These are phyloP conservation scores for Cryptococcus wingfieldii DNA, from an alignment of 1,284 basidiomycete species.

Conservation along the genomic window DNA sequence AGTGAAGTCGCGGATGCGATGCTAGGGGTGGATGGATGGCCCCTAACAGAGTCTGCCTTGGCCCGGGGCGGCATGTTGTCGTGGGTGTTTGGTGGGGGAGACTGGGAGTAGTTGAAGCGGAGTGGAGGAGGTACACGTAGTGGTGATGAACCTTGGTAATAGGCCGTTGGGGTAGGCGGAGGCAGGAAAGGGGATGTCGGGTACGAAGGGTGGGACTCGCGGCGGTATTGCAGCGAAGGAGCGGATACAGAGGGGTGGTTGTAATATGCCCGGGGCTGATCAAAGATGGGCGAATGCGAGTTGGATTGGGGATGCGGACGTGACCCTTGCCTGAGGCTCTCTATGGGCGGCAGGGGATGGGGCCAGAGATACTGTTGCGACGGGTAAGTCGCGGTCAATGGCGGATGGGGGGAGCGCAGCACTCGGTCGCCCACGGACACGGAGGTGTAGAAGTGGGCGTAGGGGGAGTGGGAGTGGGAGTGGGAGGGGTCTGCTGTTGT, in stretches of 20 bases:
- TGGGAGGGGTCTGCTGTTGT: not conserved
- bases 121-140: constrained; percentile 40
- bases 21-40: constrained; percentile 8
- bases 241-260: not conserved
- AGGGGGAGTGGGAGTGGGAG: constrained; percentile 11
- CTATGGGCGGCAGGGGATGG: constrained; percentile 10
- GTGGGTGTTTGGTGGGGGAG: constrained; percentile 20
- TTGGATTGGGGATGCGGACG: not conserved
- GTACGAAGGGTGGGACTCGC: not conserved
- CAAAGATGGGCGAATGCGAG: constrained; percentile 10
- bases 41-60: constrained; percentile 20
- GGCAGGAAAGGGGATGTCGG: constrained; percentile 2
- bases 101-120: constrained; percentile 39
- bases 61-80: constrained; percentile 36
- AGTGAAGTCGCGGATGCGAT: constrained; percentile 21
- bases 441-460: constrained; percentile 14
- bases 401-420: constrained; percentile 42
- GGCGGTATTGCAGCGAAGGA: not conserved
- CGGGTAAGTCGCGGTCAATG: constrained; percentile 33
- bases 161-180: constrained; percentile 5
- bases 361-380: constrained; percentile 15
- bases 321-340: not conserved
- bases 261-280: constrained; percentile 5
- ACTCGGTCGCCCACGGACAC: constrained; percentile 28
- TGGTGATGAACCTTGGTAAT: constrained; percentile 22